Evolutionary conservation across 176 grass and related monocot species (phyloP).

Genomic region (Pontederia crassipes): DNA sequence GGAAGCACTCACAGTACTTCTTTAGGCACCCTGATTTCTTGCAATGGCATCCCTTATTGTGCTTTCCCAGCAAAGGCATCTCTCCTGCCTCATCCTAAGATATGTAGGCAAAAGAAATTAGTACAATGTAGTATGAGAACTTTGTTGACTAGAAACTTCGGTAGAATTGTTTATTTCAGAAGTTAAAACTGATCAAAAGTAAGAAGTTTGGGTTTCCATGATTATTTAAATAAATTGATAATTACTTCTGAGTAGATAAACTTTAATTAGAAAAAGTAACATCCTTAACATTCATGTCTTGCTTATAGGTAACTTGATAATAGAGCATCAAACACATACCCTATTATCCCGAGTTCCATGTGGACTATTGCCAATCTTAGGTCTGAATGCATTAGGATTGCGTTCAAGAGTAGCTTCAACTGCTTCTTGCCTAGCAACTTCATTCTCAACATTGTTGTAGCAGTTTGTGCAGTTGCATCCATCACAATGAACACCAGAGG

Average conservation of each 20-base stretch:
- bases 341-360: conserved; percentile 46
- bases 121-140: no score
- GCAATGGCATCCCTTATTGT: conserved; percentile 98
- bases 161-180: no score
- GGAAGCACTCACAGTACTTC: conserved; percentile 98
- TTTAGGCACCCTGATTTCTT: conserved; percentile 98
- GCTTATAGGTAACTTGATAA: not conserved
- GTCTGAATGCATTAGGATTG: conserved; percentile 92
- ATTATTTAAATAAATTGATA: no score
- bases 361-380: conserved; percentile 92
- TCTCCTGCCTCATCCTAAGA: conserved; percentile 52
- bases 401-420: conserved; percentile 80
- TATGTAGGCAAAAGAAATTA: not conserved
- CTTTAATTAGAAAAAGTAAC: no score
- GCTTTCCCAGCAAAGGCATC: conserved; percentile 66
- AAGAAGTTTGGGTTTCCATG: no score
- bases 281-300: no score
- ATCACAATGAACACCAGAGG: conserved; percentile 79
- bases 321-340: conserved; percentile 34
- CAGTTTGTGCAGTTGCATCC: conserved; percentile 94
- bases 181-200: no score
- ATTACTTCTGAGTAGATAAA: no score
- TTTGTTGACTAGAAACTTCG: no score
- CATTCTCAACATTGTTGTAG: conserved; percentile 87
- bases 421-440: conserved; percentile 68